A percentile compares a stretch with the other conserved stretches of the same genome.
Evolutionary conservation across 495 filamentous ascomycete species (phyloP).

Genomic region (Podospora didyma): DNA sequence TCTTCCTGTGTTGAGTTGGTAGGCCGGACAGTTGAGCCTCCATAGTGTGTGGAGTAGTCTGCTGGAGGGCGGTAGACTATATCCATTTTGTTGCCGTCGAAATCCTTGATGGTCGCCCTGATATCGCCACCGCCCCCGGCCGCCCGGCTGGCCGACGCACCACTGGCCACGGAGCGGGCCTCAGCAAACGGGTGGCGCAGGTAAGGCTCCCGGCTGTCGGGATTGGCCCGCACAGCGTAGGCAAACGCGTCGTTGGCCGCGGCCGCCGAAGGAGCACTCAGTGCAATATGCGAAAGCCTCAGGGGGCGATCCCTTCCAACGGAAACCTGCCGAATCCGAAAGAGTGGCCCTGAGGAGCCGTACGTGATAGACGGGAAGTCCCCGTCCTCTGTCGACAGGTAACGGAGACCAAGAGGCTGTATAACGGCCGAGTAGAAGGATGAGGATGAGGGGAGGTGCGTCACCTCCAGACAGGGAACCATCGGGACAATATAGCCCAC

Average conservation of each 20-base stretch:
- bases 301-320: conserved; percentile 22
- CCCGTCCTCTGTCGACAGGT: conserved; percentile 44
- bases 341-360: conserved; percentile 30
- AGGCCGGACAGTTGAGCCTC: conserved; percentile 28
- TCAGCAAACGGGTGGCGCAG: conserved; percentile 16
- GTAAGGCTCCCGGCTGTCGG: conserved; percentile 17
- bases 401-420: conserved; percentile 71
- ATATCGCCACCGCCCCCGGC: conserved; percentile 24
- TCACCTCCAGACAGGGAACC: conserved; percentile 54
- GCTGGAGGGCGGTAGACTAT: conserved; percentile 35
- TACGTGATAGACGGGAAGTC: conserved; percentile 30
- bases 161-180: conserved; percentile 12
- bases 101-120: conserved; percentile 37
- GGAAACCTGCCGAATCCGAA: conserved; percentile 36
- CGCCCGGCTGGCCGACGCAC: conserved; percentile 15
- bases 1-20: conserved; percentile 37
- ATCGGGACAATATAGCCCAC: conserved; percentile 22
- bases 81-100: conserved; percentile 51
- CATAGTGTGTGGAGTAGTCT: conserved; percentile 28
- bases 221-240: conserved; percentile 38
- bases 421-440: conserved; percentile 77
- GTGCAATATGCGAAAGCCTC: conserved; percentile 33
- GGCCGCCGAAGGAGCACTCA: conserved; percentile 37
- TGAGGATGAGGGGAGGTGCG: conserved; percentile 69
- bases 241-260: conserved; percentile 42